Evolutionary conservation across 768 basidiomycete genomes (phyloP).

Genomic region (Pilatotrama ljubarskyi): DNA sequence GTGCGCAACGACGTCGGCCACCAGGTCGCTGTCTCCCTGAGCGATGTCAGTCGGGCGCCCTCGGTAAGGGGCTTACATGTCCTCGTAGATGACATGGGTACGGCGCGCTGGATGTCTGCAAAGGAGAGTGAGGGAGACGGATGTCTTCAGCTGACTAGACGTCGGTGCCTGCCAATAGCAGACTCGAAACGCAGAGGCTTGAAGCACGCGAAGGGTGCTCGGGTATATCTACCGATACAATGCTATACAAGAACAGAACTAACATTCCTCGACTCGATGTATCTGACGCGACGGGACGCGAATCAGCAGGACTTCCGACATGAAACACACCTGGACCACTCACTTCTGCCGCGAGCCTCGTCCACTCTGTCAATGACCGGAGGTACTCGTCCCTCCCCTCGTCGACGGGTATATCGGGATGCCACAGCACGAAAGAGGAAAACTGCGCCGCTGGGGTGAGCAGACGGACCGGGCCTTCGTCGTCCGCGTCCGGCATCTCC

Average conservation of each 20-base stretch:
- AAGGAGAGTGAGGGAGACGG: too few relatives aligned
- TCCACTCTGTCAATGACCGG: slow-evolving; percentile 72
- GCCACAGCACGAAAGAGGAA: slow-evolving; percentile 72
- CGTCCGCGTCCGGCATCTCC: slow-evolving; percentile 23
- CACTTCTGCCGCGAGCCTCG: slow-evolving; percentile 61
- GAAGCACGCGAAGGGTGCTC: too few relatives aligned
- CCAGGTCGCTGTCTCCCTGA: too few relatives aligned
- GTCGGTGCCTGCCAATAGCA: too few relatives aligned
- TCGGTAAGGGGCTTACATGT: too few relatives aligned
- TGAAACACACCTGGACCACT: not conserved
- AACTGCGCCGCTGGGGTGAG: slow-evolving; percentile 58
- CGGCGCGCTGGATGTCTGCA: too few relatives aligned
- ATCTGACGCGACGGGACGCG: not conserved
- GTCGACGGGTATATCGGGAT: slow-evolving; percentile 69
- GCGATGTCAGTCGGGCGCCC: too few relatives aligned
- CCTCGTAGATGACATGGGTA: too few relatives aligned
- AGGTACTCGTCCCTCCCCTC: slow-evolving; percentile 72
- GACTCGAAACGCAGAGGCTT: too few relatives aligned
- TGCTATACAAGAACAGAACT: not conserved
- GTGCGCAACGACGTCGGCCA: too few relatives aligned
- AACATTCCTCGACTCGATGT: slow-evolving; percentile 12
- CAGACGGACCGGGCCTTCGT: slow-evolving; percentile 33
- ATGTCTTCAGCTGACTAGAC: too few relatives aligned
- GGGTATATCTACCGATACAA: not conserved
- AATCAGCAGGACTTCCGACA: too few relatives aligned